Conservation (phyloP, 1,284 basidiomycete genomes). For the Athelia sp. region DNA sequence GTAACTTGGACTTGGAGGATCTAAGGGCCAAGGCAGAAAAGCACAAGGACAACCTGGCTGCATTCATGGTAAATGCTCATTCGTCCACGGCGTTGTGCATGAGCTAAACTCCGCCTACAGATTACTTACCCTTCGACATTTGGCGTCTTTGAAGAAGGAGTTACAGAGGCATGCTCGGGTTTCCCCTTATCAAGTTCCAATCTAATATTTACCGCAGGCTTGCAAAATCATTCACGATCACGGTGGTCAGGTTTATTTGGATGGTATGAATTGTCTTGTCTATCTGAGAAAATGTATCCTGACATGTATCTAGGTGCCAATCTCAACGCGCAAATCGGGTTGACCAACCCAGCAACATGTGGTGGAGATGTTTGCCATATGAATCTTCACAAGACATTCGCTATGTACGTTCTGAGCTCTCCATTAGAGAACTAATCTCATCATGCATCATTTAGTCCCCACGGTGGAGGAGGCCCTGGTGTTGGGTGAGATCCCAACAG, state of each 20-base stretch:
- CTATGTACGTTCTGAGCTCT: conserved; percentile 52
- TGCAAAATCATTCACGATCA: conserved; percentile 92
- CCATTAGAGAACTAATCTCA: conserved; percentile 7
- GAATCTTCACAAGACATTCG: conserved; percentile 96
- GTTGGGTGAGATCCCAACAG: conserved; percentile 53
- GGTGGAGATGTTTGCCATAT: conserved; percentile 98
- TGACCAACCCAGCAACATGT: conserved; percentile 93
- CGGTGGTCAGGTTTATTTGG: conserved; percentile 97
- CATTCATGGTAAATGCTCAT: conserved; percentile 81
- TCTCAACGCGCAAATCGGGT: conserved; percentile 91
- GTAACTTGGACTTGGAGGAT: conserved; percentile 87
- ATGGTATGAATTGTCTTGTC: conserved; percentile 49
- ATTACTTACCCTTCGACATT: conserved; percentile 96
- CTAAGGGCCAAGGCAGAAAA: conserved; percentile 84
- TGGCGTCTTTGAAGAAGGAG: conserved; percentile 94
- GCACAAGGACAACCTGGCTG: conserved; percentile 88
- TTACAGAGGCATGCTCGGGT: conserved; percentile 56
- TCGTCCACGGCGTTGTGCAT: conserved; percentile 2
- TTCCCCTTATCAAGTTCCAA: background rate
- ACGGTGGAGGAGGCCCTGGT: conserved; percentile 96
- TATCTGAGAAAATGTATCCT: conserved; percentile 3
- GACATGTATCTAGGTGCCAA: conserved; percentile 60
- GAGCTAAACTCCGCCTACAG: conserved; percentile 27
- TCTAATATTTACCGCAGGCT: conserved; percentile 40
- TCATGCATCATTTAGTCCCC: conserved; percentile 54